A percentile compares a stretch with the other conserved stretches of the same genome.
These are phyloP conservation scores for Epichloe gansuensis DNA, from an alignment of 2,329 filamentous ascomycete genomes.

Conservation along the genomic window DNA sequence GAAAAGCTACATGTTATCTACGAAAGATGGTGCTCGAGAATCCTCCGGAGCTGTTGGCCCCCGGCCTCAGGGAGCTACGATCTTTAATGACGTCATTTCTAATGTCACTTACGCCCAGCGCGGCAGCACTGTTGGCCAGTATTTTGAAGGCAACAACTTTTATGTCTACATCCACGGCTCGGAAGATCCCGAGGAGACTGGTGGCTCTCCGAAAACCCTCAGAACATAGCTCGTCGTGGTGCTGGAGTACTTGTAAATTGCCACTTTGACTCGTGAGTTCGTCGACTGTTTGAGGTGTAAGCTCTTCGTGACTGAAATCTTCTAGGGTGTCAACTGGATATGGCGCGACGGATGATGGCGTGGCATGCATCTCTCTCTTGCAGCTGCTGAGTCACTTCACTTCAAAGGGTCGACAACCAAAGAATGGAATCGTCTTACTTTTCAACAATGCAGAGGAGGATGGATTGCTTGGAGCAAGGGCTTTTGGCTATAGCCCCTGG, in stretches of 20 bases:
- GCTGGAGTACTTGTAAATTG: slow-evolving; percentile 87
- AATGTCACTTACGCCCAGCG: slow-evolving; percentile 55
- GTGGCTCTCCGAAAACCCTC: slow-evolving; percentile 44
- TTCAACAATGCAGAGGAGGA: slow-evolving; percentile 97
- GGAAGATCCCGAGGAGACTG: slow-evolving; percentile 59
- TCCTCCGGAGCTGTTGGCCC: neutral
- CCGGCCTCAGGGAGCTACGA: slow-evolving; percentile 32
- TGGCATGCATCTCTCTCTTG: slow-evolving; percentile 75
- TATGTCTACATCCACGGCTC: slow-evolving; percentile 81
- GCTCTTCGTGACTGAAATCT: neutral
- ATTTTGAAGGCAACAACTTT: slow-evolving; percentile 89
- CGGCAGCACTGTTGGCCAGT: slow-evolving; percentile 37
- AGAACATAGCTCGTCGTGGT: slow-evolving; percentile 38
- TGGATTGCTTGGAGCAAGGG: slow-evolving; percentile 73
- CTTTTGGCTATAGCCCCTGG: slow-evolving; percentile 76
- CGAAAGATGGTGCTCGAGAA: neutral
- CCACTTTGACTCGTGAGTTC: slow-evolving; percentile 64
- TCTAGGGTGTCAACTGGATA: slow-evolving; percentile 78
- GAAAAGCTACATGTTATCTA: slow-evolving; percentile 1
- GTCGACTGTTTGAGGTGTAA: neutral
- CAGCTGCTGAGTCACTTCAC: slow-evolving; percentile 85
- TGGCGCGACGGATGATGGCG: slow-evolving; percentile 87
- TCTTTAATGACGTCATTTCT: slow-evolving; percentile 69
- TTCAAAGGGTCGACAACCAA: slow-evolving; percentile 55
- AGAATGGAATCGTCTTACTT: slow-evolving; percentile 68